Evolutionary conservation across 2,329 filamentous ascomycete genomes (phyloP), one percentile per base, ranked within the genome.

Genomic region (Curvularia sp.): DNA sequence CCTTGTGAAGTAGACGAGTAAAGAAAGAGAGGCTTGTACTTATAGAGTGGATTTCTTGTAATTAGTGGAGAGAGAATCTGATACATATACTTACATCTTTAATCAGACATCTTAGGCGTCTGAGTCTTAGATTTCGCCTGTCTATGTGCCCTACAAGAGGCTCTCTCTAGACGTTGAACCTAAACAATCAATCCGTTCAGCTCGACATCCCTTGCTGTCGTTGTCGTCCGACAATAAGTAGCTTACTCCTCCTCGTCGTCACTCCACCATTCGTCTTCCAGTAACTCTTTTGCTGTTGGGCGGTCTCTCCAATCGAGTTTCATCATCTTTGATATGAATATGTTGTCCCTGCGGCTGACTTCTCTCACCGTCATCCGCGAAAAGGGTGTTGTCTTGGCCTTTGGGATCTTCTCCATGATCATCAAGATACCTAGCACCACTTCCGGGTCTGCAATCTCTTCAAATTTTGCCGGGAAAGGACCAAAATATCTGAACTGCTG

Each of bases 261-360:
- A 27, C 66, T 49, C 68, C 79, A 78, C 76, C 77, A 80, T 25
- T 71, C 64, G 58, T 80, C 78, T 48, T 72, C 60, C 34, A 80
- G 60, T 28, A 80, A 61, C 46, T 78, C 70, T 54, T 68, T 69
- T 28, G 76, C 79, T 6, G 75, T 75, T 7, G 77, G 79, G 30
- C 78, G 68, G 57, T 81, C 78, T 55, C 78, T 72, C 42, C 74
- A 77, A 58, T 81, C 78, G 6, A 81, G 68, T 59, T 75, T 80
- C 78, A 81, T 80, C 18, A 81, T 78, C 62, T 73, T 80, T 2
- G 65, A 47, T n/a, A 81, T 57, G 61, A 80, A 80, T 2, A 53
- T 38, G 7, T 63, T 70, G 36, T 69, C 68, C 39, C 49, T 59
- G 38, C 53, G 23, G 21, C 9, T 56, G 19, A 67, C 42, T 57